Percentiles rank a stretch among this genome's conserved stretches.
Evolutionary conservation across 2,329 filamentous ascomycete genomes (phyloP).

Genomic region (Leptographium procerum): DNA sequence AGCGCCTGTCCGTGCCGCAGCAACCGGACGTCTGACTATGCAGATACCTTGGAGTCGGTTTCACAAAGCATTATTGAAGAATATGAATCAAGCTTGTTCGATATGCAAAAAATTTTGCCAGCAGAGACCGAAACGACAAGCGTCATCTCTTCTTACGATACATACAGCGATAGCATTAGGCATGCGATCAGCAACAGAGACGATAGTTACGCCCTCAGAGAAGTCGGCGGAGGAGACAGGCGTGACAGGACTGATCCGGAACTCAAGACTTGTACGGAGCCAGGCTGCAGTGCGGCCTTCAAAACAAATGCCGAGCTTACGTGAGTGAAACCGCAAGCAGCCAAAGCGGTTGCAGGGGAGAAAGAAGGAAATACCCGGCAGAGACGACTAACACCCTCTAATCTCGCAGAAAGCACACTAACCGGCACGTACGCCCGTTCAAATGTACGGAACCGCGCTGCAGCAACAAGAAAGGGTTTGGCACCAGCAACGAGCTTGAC

Average conservation of each 20-base stretch:
- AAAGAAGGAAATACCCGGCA: too few relatives aligned
- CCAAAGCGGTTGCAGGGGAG: too few relatives aligned
- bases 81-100: too few relatives aligned
- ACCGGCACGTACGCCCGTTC: constrained; percentile 54
- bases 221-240: neutral
- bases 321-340: constrained; percentile 24
- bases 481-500: constrained; percentile 70
- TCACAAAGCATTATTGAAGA: neutral
- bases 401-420: constrained; percentile 55
- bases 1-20: neutral
- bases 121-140: neutral
- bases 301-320: constrained; percentile 45
- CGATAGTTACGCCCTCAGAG: neutral
- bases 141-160: neutral
- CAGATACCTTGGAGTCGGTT: neutral
- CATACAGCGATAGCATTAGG: neutral
- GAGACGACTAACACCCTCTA: neutral
- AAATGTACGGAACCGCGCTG: constrained; percentile 51
- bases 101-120: neutral
- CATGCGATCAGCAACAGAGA: neutral
- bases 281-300: constrained; percentile 13
- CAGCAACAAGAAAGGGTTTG: constrained; percentile 53
- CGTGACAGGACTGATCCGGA: neutral
- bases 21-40: neutral
- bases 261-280: neutral